Percentiles rank a stretch among this genome's conserved stretches.
Evolutionary conservation across 2,329 filamentous ascomycete genomes (phyloP).

Genomic region (Pseudogymnoascus sp.): DNA sequence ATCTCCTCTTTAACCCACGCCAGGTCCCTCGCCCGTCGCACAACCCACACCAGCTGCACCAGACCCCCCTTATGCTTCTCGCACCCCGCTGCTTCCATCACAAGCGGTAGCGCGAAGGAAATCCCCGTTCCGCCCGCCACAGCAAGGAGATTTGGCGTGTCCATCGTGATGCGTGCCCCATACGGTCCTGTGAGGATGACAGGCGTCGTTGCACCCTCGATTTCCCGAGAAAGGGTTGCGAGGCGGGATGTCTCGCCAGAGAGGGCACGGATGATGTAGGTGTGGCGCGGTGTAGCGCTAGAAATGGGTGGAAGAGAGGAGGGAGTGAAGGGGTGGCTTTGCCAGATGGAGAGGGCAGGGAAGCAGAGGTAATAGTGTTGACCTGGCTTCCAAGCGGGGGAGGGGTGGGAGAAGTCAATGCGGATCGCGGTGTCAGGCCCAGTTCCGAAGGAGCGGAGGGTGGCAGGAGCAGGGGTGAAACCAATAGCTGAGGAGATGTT

Average conservation of each 20-base stretch:
- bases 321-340: conserved; percentile 75
- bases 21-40: conserved; percentile 45
- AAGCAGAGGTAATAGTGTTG: conserved; percentile 82
- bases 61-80: conserved; percentile 16
- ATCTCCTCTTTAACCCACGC: conserved; percentile 49
- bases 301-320: conserved; percentile 57
- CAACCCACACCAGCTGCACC: conserved; percentile 57
- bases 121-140: conserved; percentile 52
- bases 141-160: conserved; percentile 40
- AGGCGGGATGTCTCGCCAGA: conserved; percentile 51
- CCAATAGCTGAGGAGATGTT: conserved; percentile 33
- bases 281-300: conserved; percentile 33
- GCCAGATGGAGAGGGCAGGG: conserved; percentile 74
- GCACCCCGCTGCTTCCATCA: conserved; percentile 29
- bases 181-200: conserved; percentile 58
- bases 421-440: conserved; percentile 54
- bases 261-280: conserved; percentile 50
- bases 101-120: conserved; percentile 45
- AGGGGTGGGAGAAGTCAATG: conserved; percentile 58
- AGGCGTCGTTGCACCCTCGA: conserved; percentile 34
- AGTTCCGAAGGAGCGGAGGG: conserved; percentile 45
- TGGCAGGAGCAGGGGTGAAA: conserved; percentile 46
- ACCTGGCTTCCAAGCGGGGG: conserved; percentile 57
- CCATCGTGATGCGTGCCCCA: conserved; percentile 41
- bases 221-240: conserved; percentile 32